Evolutionary conservation across 2,329 filamentous ascomycete species (phyloP).

Genomic region (Mollisia scopiformis): DNA sequence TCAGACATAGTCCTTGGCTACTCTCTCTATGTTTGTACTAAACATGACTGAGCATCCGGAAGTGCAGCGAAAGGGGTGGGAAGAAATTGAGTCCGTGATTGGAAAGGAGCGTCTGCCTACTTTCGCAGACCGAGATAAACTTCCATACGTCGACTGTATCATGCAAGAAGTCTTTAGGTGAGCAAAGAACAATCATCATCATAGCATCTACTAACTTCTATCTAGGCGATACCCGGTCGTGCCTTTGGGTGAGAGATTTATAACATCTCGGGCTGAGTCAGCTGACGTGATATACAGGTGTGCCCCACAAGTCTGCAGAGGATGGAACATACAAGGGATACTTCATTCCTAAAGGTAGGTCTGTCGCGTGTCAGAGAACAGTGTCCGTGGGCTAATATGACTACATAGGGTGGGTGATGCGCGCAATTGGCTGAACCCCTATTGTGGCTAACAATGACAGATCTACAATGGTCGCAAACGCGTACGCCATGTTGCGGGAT

Average conservation of each 20-base stretch:
- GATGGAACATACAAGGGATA: slow-evolving; percentile 60
- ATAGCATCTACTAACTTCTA: not conserved
- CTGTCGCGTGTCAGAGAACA: not conserved
- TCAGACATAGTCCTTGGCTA: no score
- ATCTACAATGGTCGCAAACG: slow-evolving; percentile 47
- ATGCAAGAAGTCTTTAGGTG: slow-evolving; percentile 50
- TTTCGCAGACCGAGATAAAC: slow-evolving; percentile 44
- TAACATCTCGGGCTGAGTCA: slow-evolving; percentile 42
- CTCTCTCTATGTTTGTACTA: slow-evolving; percentile 11
- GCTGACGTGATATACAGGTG: slow-evolving; percentile 49
- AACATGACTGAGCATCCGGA: slow-evolving; percentile 8
- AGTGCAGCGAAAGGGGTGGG: slow-evolving; percentile 48
- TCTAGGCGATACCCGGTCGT: slow-evolving; percentile 36
- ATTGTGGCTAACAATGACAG: slow-evolving; percentile 38
- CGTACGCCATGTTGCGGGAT: slow-evolving; percentile 42
- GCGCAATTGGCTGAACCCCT: slow-evolving; percentile 41
- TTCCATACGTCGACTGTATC: slow-evolving; percentile 48
- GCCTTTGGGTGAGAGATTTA: slow-evolving; percentile 48
- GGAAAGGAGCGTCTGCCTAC: slow-evolving; percentile 47
- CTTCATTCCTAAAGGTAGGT: slow-evolving; percentile 55
- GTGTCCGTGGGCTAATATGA: slow-evolving; percentile 1
- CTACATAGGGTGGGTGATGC: slow-evolving; percentile 36
- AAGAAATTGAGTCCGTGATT: slow-evolving; percentile 51
- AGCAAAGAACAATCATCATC: slow-evolving; percentile 11
- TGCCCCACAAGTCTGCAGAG: slow-evolving; percentile 52